Evolutionary conservation across 2,329 filamentous ascomycete genomes (phyloP).

Genomic region (Neodidymelliopsis sp.): DNA sequence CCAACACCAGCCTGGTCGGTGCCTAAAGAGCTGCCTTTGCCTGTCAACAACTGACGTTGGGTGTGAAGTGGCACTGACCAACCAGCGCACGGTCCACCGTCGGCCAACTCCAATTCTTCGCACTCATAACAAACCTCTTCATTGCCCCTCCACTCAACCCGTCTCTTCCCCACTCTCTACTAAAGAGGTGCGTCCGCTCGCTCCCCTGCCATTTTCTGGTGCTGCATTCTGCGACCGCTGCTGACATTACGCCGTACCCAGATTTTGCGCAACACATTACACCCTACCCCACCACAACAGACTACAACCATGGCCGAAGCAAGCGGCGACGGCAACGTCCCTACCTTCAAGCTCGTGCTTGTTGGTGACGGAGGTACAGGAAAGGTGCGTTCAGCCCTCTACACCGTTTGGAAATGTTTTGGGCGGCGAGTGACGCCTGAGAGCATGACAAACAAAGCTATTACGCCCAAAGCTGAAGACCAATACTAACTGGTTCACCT

Average conservation of each 20-base stretch:
- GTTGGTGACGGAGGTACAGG: constrained; percentile 99
- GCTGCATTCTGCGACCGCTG: constrained; percentile 20
- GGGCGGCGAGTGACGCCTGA: constrained; percentile 3
- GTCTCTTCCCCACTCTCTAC: constrained; percentile 40
- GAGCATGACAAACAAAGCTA: constrained; percentile 9
- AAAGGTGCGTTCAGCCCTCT: constrained; percentile 75
- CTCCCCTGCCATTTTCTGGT: constrained; percentile 23
- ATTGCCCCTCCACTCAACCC: constrained; percentile 36
- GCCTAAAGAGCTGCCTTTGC: constrained; percentile 33
- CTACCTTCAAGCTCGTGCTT: constrained; percentile 99
- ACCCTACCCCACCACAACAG: constrained; percentile 43
- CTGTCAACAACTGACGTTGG: constrained; percentile 24
- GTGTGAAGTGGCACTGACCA: constrained; percentile 16
- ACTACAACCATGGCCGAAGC: constrained; percentile 62
- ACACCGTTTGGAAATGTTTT: not conserved
- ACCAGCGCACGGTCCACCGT: constrained; percentile 25
- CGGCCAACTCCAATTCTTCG: constrained; percentile 24
- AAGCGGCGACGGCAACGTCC: constrained; percentile 62
- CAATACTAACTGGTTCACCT: constrained; percentile 31
- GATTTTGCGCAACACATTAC: constrained; percentile 38
- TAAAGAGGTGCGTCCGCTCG: constrained; percentile 37
- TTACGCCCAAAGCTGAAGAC: not conserved
- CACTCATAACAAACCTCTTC: constrained; percentile 24
- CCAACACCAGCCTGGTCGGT: constrained; percentile 25
- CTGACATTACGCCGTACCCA: constrained; percentile 30